Percentiles rank a stretch among this genome's conserved stretches.
phyloP scores from a whole-genome alignment of 2,329 filamentous ascomycete species.

The Lecanicillium sp. region DNA sequence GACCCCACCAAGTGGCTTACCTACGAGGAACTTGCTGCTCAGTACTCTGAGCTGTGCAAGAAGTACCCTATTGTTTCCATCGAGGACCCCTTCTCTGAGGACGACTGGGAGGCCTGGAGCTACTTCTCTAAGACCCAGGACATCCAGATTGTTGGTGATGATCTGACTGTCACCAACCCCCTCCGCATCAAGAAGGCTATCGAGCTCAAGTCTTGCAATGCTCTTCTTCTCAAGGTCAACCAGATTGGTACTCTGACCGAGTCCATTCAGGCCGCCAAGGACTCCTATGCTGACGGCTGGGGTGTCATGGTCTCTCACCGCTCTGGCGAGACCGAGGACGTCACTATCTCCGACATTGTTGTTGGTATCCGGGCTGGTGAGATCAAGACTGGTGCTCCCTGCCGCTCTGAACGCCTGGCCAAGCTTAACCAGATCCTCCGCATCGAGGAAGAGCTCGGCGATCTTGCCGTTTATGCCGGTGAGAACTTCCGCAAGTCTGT shows the following conservation, averaged over 20 bases:
- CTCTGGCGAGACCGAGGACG: slow-evolving; percentile 98
- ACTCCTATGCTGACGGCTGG: slow-evolving; percentile 92
- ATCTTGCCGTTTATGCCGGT: slow-evolving; percentile 86
- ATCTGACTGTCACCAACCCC: slow-evolving; percentile 98
- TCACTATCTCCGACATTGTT: slow-evolving; percentile 96
- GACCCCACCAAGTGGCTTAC: slow-evolving; percentile 97
- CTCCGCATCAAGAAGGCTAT: slow-evolving; percentile 99
- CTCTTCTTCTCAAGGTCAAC: slow-evolving; percentile 98
- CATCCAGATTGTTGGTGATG: slow-evolving; percentile 97
- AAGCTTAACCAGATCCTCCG: slow-evolving; percentile 99
- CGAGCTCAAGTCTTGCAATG: slow-evolving; percentile 97
- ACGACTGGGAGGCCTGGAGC: slow-evolving; percentile 99
- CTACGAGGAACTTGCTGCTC: slow-evolving; percentile 89
- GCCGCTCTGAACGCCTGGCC: slow-evolving; percentile 93
- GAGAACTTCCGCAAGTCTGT: slow-evolving; percentile 85
- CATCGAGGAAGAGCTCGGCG: slow-evolving; percentile 97
- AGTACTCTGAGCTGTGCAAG: slow-evolving; percentile 79
- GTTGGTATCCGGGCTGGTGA: slow-evolving; percentile 94
- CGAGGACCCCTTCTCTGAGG: slow-evolving; percentile 98
- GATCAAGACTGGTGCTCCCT: slow-evolving; percentile 98
- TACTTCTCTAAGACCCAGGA: slow-evolving; percentile 99
- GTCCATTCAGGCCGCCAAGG: slow-evolving; percentile 98
- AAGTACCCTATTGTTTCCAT: slow-evolving; percentile 99
- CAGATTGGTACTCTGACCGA: slow-evolving; percentile 98
- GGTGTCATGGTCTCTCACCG: slow-evolving; percentile 99